Evolutionary conservation across 2,329 filamentous ascomycete species (phyloP).

Genomic region (Lachnellula subtilissima): DNA sequence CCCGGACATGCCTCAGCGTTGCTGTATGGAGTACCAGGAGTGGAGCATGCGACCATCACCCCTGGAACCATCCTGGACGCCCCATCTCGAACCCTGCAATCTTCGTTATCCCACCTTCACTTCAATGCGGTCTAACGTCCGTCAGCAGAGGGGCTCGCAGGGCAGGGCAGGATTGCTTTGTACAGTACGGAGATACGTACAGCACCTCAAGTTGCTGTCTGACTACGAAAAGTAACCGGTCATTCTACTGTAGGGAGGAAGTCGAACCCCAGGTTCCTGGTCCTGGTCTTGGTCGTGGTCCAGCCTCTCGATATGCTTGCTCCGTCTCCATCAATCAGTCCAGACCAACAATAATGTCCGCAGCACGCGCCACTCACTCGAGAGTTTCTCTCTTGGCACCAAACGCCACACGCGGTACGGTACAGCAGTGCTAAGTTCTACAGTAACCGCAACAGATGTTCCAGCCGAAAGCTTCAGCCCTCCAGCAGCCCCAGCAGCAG

Average conservation of each 20-base stretch:
- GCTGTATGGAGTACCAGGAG: background rate
- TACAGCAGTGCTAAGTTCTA: conserved; percentile 1
- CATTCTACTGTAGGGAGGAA: no score
- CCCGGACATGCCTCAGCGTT: background rate
- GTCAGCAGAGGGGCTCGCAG: background rate
- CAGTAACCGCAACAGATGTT: conserved; percentile 7
- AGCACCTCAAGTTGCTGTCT: no score
- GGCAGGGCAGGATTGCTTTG: background rate
- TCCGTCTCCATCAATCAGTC: background rate
- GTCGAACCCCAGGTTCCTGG: no score
- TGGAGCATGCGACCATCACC: conserved; percentile 6
- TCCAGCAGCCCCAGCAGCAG: conserved; percentile 7
- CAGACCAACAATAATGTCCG: background rate
- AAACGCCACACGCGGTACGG: conserved; percentile 1
- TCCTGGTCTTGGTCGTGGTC: no score
- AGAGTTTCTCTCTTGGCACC: background rate
- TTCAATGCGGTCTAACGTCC: background rate
- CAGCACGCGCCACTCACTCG: background rate
- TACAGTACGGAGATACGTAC: background rate
- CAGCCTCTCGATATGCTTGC: background rate
- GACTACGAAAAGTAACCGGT: no score
- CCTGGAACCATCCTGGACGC: background rate
- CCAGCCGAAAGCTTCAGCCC: conserved; percentile 16
- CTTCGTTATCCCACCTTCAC: conserved; percentile 10
- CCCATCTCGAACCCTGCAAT: conserved; percentile 9